Base-by-base conservation (phyloP, 164 flowering plant genomes). In the Santalum album region DNA sequence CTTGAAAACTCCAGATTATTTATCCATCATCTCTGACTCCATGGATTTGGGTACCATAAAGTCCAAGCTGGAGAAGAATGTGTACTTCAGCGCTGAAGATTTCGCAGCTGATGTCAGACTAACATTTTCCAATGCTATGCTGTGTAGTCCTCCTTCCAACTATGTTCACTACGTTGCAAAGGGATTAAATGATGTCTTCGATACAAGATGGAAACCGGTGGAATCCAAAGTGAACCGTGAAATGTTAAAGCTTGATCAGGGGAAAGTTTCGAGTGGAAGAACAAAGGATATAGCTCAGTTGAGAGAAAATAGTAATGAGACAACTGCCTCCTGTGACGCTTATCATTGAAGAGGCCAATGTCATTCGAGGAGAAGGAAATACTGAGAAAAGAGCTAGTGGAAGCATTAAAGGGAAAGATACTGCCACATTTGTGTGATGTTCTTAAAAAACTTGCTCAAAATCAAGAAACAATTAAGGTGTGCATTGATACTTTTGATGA, bases 31-130 rank as follows among this genome's bases (percentile, higher is more conserved):
- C 34, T 48, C 68, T 1, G 17, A 74, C 7, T 96, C 96, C 7
- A 92, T 92, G 98, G 98, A 92, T 69, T 72, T 92, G 65, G 94
- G 98, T 18, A 89, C 98, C 19, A 59, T 92, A 3, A 83, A 68
- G 26, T 56, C 69, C 15, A 92, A 77, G 25, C 68, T 92, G 53
- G 71, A 63, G 17, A 71, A 68, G 6, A 70, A 74, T 57, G 6
- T 55, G 25, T 92, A 89, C 63, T 38, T 2, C n/a, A 49, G 25
- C 23, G 19, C 54, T 7, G 76, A 73, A 24, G 87, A 76, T 25
- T 92, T 92, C 73, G 87, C 80, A 5, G 81, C 83, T 49, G 96
- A 89, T 69, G 78, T 92, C 24, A 75, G 82, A 52, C 65, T 89
- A 68, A 89, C 96, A 0, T 92, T 92, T 65, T 68, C 81, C 0